Evolutionary conservation across 129 eudicot genomes (phyloP).

Genomic region (Glebionis coronaria): DNA sequence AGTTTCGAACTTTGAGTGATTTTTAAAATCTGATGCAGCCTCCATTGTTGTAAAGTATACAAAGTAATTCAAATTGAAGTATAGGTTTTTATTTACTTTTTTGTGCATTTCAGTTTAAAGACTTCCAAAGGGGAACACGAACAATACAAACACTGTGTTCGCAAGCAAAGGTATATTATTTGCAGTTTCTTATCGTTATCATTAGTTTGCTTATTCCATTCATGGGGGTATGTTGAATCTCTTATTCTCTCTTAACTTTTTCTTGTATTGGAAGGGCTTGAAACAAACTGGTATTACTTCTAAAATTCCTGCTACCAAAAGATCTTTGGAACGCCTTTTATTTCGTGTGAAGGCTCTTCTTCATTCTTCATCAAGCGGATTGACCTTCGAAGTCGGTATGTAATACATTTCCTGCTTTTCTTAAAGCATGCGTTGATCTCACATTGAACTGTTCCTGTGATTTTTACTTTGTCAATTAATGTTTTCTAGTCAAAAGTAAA

Average conservation of each 20-base stretch:
- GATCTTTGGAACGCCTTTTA: constrained; percentile 78
- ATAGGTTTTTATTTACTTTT: constrained; percentile 7
- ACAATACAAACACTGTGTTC: constrained; percentile 76
- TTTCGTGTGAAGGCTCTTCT: constrained; percentile 80
- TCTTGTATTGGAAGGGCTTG: constrained; percentile 44
- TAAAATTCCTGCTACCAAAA: constrained; percentile 82
- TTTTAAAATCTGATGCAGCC: neutral
- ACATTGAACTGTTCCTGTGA: neutral
- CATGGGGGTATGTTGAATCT: neutral
- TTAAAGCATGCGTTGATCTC: neutral
- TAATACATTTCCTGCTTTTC: constrained; percentile 4
- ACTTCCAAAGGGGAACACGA: constrained; percentile 84
- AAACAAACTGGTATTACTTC: constrained; percentile 68
- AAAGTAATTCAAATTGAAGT: neutral
- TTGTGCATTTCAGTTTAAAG: constrained; percentile 44
- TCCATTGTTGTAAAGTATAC: constrained; percentile 3
- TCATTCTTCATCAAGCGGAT: constrained; percentile 62
- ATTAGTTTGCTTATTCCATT: neutral
- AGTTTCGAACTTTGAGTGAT: neutral
- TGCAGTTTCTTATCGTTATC: constrained; percentile 7
- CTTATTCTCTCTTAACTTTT: neutral
- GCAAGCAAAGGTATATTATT: constrained; percentile 67
- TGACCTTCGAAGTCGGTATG: constrained; percentile 65
- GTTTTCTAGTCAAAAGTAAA: neutral
- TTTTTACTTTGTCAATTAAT: neutral